Evolutionary conservation across 2,329 filamentous ascomycete genomes (phyloP), one percentile per base, ranked within the genome.

Genomic region (Zymoseptoria brevis): DNA sequence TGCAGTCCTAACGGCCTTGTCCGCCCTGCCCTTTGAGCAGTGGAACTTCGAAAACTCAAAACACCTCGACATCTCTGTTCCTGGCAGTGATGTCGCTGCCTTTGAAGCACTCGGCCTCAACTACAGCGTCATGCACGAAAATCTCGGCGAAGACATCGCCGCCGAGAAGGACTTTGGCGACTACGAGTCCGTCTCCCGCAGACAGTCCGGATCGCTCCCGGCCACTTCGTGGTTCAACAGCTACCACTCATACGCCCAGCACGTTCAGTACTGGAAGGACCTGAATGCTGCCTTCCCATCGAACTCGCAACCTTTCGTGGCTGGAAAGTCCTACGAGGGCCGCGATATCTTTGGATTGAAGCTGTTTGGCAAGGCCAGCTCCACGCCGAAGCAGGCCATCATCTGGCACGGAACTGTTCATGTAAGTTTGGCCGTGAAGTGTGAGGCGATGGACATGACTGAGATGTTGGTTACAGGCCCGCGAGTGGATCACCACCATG

Each of bases 401-500:
- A 53, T 67, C 26, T 67, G 63, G 63, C 66, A 67, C 48, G 60
- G 60, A 16, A 66, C 55, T 22, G 62, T 63, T 45, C 66, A 67
- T 50, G 66, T 64, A 11, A 60, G 66, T 16, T 45, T 41, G 35
- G 11, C 6, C 16, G 35, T 11, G n/a, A 3, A 2, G 3, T 13
- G 6, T 16, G 16, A 64, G 66, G 41, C 64, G 64, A 64, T 63
- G 65, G 55, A 64, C 63, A 9, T 62, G 60, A 11, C 66, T 67
- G 64, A 66, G 60, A 24, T 19, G n/a, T 8, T 41, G 55, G 35
- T 56, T 62, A 19, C 66, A 67, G 53, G 66, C 64, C n/a, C 60
- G 66, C 11, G 66, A 66, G 24, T 66, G 66, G 66, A 64, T 67
- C 60, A 66, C 63, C 13, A 63, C 63, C 19, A 67, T 67, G 66